Conservation (phyloP, 1,284 basidiomycete species). For the Irpex rosettiformis region DNA sequence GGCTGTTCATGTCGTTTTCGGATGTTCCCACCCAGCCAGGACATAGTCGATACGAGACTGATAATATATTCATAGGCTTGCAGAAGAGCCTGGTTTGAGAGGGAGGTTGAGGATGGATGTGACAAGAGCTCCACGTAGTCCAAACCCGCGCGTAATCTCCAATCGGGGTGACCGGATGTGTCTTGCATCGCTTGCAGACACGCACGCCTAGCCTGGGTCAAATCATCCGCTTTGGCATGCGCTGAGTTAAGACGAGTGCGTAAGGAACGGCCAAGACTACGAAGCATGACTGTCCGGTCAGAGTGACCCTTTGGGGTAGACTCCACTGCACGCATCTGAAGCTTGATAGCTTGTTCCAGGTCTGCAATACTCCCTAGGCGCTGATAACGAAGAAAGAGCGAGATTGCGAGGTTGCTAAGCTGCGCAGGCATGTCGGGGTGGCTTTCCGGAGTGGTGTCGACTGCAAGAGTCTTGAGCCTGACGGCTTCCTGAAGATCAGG, state of each 20-base stretch:
- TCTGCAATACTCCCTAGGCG: not conserved
- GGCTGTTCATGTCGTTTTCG: not conserved
- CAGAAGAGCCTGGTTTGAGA: not conserved
- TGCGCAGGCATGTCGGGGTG: not conserved
- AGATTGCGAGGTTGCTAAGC: not conserved
- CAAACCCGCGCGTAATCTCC: not conserved
- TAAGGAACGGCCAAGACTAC: not conserved
- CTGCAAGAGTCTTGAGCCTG: not conserved
- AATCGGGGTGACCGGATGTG: not conserved
- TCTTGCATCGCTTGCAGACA: not conserved
- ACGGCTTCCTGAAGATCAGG: not conserved
- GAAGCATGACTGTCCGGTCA: not conserved
- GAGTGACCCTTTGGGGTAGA: not conserved
- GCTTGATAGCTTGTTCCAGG: not conserved
- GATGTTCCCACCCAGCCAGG: not conserved
- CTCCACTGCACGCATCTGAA: not conserved
- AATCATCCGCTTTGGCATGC: not conserved
- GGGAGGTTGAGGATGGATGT: not conserved
- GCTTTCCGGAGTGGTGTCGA: not conserved
- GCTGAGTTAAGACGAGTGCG: not conserved
- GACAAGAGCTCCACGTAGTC: not conserved
- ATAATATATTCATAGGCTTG: not conserved
- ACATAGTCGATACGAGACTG: not conserved
- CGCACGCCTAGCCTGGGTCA: not conserved
- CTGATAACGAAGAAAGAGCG: not conserved